Percentiles rank a stretch among this genome's conserved stretches.
Conservation (phyloP, 2,329 filamentous ascomycete genomes). For the Arachnopeziza araneosa region DNA sequence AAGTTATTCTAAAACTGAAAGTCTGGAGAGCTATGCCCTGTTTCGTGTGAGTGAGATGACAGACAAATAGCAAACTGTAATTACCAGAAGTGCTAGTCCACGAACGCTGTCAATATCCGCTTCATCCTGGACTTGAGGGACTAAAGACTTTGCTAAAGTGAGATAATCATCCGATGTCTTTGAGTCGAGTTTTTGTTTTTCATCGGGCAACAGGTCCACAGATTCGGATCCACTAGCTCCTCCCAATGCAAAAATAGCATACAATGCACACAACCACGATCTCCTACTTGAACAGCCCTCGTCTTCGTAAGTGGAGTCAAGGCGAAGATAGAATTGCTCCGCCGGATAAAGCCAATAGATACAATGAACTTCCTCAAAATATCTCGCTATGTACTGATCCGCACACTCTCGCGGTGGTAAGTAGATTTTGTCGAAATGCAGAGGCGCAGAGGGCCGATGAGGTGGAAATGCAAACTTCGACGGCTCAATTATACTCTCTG, state of each 20-base stretch:
- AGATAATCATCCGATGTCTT: conserved; percentile 15
- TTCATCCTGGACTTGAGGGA: conserved; percentile 16
- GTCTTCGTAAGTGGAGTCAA: conserved; percentile 14
- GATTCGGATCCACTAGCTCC: conserved; percentile 6
- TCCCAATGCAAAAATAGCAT: conserved; percentile 17
- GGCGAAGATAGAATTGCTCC: conserved; percentile 15
- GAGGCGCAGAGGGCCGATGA: conserved; percentile 3
- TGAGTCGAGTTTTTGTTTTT: not conserved
- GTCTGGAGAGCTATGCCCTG: conserved; percentile 15
- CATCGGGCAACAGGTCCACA: not conserved
- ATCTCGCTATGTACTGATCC: conserved; percentile 16
- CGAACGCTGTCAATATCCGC: conserved; percentile 20
- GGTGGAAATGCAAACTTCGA: conserved; percentile 15
- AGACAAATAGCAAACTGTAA: not conserved
- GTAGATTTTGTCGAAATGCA: conserved; percentile 5
- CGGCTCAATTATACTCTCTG: conserved; percentile 17
- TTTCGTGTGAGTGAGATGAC: not conserved
- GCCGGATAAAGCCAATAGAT: conserved; percentile 18
- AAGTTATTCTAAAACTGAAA: conserved; percentile 15
- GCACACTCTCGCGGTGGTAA: conserved; percentile 14
- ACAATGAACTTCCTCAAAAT: conserved; percentile 18
- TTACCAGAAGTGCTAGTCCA: conserved; percentile 15
- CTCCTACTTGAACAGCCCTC: conserved; percentile 6
- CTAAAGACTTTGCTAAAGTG: conserved; percentile 14
- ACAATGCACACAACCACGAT: conserved; percentile 18